Percentiles rank a stretch among this genome's conserved stretches.
Evolutionary conservation across 805 yeast genomes (phyloP).

Genomic region (Candida endomychidarum): DNA sequence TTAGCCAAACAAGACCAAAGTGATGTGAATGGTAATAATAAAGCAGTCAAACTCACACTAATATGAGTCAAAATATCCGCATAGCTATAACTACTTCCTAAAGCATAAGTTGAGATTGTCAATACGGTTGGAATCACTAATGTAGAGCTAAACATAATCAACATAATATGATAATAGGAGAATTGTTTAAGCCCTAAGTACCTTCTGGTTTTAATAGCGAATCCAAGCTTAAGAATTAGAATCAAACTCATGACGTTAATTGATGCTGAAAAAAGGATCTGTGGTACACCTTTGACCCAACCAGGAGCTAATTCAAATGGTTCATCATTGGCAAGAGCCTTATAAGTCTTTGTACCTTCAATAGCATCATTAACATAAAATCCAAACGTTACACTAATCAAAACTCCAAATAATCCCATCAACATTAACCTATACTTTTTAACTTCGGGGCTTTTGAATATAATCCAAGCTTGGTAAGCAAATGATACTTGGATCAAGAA

Average conservation of each 20-base stretch:
- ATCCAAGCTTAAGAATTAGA: conserved; percentile 59
- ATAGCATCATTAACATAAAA: conserved; percentile 58
- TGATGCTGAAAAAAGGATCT: conserved; percentile 67
- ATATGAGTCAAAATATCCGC: conserved; percentile 15
- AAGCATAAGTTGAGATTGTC: conserved; percentile 50
- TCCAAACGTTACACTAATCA: conserved; percentile 47
- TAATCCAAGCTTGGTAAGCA: conserved; percentile 67
- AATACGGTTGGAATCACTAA: conserved; percentile 75
- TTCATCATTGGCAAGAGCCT: not conserved
- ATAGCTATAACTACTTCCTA: conserved; percentile 2
- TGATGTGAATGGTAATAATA: conserved; percentile 79
- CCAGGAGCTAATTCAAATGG: conserved; percentile 1
- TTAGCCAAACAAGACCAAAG: conserved; percentile 84
- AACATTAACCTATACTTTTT: conserved; percentile 24
- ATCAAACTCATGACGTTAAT: conserved; percentile 61
- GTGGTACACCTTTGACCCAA: conserved; percentile 53
- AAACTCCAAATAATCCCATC: conserved; percentile 37
- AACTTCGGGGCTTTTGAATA: conserved; percentile 62
- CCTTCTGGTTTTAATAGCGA: conserved; percentile 73
- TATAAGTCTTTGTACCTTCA: conserved; percentile 29
- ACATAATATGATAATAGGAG: conserved; percentile 74
- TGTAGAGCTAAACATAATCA: conserved; percentile 81
- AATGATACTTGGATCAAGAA: conserved; percentile 63
- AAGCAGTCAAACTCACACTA: conserved; percentile 14
- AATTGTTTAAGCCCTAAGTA: conserved; percentile 79